A percentile compares a stretch with the other conserved stretches of the same genome.
phyloP scores from a whole-genome alignment of 129 eudicot species.

The Deinandra increscens region DNA sequence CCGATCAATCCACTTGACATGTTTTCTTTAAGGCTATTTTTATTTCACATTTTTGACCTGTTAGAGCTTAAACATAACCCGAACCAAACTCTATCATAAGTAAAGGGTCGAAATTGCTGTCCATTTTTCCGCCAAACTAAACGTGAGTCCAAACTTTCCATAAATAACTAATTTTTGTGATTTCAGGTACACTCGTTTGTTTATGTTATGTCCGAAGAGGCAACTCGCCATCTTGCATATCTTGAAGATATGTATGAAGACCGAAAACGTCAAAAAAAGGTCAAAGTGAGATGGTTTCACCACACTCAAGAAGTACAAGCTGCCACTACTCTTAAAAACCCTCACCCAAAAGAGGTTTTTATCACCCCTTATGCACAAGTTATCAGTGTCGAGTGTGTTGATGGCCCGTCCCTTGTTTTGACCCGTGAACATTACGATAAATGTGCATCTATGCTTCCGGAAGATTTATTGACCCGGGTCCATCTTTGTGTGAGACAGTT shows the following conservation, averaged over 20 bases:
- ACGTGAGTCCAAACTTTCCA: background rate
- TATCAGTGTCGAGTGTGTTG: slow-evolving; percentile 93
- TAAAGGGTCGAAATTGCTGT: background rate
- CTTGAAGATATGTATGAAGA: slow-evolving; percentile 98
- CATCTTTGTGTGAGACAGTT: slow-evolving; percentile 81
- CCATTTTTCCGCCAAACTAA: background rate
- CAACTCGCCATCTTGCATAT: slow-evolving; percentile 77
- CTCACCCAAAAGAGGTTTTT: slow-evolving; percentile 90
- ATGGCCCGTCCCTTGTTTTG: slow-evolving; percentile 91
- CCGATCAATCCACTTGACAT: background rate
- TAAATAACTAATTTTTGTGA: background rate
- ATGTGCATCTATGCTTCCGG: slow-evolving; percentile 55
- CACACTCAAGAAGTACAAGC: slow-evolving; percentile 76
- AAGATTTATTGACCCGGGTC: slow-evolving; percentile 56
- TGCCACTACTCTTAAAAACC: slow-evolving; percentile 57
- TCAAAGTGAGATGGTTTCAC: slow-evolving; percentile 99
- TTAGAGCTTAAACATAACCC: background rate
- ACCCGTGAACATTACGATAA: slow-evolving; percentile 88
- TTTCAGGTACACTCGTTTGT: slow-evolving; percentile 86
- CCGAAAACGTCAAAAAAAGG: slow-evolving; percentile 81
- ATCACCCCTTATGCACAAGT: slow-evolving; percentile 94
- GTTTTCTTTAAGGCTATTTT: background rate
- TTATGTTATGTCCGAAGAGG: slow-evolving; percentile 94
- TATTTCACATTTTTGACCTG: background rate
- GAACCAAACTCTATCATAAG: background rate